These are phyloP conservation scores for Spencermartinsiella ligniputridi DNA, from an alignment of 1,139 yeast genomes.

Conservation along the genomic window DNA sequence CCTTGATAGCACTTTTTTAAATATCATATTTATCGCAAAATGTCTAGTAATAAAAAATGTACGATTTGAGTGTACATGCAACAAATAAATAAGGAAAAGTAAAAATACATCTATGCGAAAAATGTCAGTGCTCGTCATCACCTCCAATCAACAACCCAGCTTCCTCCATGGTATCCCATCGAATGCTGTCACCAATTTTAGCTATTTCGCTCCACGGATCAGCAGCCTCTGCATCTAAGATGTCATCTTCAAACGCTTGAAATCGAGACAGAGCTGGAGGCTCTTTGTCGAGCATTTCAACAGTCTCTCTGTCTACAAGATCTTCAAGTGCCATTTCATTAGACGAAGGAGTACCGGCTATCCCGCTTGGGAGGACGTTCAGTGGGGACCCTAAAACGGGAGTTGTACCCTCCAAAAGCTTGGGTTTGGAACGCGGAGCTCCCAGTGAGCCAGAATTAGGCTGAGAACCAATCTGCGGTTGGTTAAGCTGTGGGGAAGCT, in stretches of 20 bases:
- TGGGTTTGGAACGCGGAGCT: background rate
- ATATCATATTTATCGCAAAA: too few relatives aligned
- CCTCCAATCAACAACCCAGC: conserved; percentile 1
- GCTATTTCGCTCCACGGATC: conserved; percentile 6
- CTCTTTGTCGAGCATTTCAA: background rate
- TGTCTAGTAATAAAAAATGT: too few relatives aligned
- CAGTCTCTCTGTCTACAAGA: conserved; percentile 2
- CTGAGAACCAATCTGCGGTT: background rate
- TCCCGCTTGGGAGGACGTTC: background rate
- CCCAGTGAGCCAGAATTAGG: background rate
- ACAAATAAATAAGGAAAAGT: too few relatives aligned
- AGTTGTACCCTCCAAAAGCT: background rate
- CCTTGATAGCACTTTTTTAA: too few relatives aligned
- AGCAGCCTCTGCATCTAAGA: background rate
- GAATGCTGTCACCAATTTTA: conserved; percentile 4
- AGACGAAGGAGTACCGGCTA: background rate
- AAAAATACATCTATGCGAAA: background rate
- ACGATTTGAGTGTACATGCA: too few relatives aligned
- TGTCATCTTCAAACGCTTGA: background rate
- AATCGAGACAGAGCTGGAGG: conserved; percentile 2
- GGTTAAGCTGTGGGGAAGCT: background rate
- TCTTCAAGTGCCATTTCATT: conserved; percentile 1
- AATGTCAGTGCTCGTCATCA: background rate
- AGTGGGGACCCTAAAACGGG: background rate
- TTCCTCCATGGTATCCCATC: conserved; percentile 10